Conservation (phyloP, 345 rosid genomes). For the Eucalyptus fibrosa region DNA sequence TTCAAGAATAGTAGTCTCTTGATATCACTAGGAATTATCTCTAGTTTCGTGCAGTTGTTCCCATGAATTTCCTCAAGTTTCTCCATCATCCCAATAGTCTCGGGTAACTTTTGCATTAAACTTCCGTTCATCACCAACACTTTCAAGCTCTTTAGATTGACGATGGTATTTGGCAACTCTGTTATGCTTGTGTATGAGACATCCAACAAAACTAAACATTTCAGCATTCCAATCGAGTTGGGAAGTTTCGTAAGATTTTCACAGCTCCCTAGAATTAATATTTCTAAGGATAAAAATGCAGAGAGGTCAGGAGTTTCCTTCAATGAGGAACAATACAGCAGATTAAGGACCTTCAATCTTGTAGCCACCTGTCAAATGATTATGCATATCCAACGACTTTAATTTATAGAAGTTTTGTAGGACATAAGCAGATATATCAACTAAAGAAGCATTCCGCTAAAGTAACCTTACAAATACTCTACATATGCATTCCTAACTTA, state of each 20-base stretch:
- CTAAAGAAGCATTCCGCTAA: not conserved
- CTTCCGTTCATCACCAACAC: rapidly evolving
- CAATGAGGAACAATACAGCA: rapidly evolving
- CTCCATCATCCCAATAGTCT: not conserved
- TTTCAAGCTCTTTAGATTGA: not conserved
- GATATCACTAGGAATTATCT: not conserved
- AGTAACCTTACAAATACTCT: not conserved
- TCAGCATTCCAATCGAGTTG: not conserved
- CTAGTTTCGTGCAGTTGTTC: rapidly evolving
- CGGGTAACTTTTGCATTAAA: rapidly evolving
- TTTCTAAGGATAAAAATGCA: not conserved
- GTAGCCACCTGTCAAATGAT: not conserved
- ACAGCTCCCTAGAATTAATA: rapidly evolving
- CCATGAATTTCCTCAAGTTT: not conserved
- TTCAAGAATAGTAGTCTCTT: not conserved
- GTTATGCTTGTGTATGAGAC: rapidly evolving
- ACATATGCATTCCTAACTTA: not conserved
- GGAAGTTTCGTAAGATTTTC: rapidly evolving
- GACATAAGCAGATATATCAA: not conserved
- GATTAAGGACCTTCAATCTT: rapidly evolving
- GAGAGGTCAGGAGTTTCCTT: not conserved
- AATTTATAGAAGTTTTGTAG: not conserved
- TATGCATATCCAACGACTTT: not conserved
- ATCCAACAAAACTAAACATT: not conserved
- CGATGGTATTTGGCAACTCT: not conserved